Evolutionary conservation across 495 filamentous ascomycete species (phyloP), one percentile per base, ranked within the genome.

Genomic region (Pyrenula aspistea): DNA sequence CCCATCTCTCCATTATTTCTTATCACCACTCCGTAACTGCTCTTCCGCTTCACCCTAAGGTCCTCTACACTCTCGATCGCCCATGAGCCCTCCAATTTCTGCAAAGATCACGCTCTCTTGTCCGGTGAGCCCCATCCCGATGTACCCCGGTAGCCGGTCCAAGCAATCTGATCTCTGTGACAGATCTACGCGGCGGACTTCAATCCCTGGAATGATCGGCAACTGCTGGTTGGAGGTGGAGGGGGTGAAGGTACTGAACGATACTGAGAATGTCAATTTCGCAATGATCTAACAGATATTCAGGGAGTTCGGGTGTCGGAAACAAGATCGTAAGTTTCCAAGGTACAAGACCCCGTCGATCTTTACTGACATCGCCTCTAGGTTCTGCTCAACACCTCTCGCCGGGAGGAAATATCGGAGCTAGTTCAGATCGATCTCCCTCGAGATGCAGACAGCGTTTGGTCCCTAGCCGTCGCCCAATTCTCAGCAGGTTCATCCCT

Each of bases 321-420:
- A 98, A 96, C 70, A 92, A 91, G 71, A 90, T 97, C 67, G 88
- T 86, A 67, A 73, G 81, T n/a, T n/a, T n/a, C n/a, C n/a, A n/a
- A n/a, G n/a, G n/a, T n/a, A n/a, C n/a, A n/a, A n/a, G n/a, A n/a
- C n/a, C n/a, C n/a, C n/a, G n/a, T n/a, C n/a, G n/a, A n/a, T n/a
- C n/a, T n/a, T 25, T 24, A 48, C 25, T 48, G 22, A 0, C 42
- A 24, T 31, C 51, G 48, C 31, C 22, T 50, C 52, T 60, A 89
- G 87, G 84, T 80, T 22, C 71, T 90, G 24, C 73, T 96, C 24
- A 84, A 93, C 64, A 77, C 83, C 12, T 78, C 68, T 60, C 65
- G 77, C 78, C 73, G 77, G 73, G 70, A 79, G 12, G 75, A 87
- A 22, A 69, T 95, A 50, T 74, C 77, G 48, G 74, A 84, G 61